A percentile compares a stretch with the other conserved stretches of the same genome.
These are phyloP conservation scores for Corymbia maculata DNA, from an alignment of 345 rosid genomes.

Conservation along the genomic window DNA sequence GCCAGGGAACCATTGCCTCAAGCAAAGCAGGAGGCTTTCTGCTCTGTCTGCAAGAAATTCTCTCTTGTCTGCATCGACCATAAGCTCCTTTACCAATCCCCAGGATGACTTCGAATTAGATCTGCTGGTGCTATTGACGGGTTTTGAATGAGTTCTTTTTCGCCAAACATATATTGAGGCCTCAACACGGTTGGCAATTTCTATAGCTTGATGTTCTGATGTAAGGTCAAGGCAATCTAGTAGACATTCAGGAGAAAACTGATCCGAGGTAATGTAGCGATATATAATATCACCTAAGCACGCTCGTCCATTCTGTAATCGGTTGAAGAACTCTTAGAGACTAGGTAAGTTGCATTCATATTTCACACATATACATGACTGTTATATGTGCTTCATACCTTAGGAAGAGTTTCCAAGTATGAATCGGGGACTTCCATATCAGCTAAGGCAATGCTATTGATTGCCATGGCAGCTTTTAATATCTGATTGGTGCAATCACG, in stretches of 20 bases:
- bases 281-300: constrained; percentile 82
- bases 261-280: constrained; percentile 74
- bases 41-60: constrained; percentile 85
- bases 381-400: constrained; percentile 26
- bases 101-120: constrained; percentile 71
- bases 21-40: constrained; percentile 69
- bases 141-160: constrained; percentile 43
- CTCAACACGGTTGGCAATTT: constrained; percentile 84
- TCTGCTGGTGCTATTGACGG: constrained; percentile 21
- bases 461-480: constrained; percentile 96
- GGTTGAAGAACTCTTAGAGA: background rate
- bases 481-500: constrained; percentile 97
- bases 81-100: constrained; percentile 84
- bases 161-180: constrained; percentile 78
- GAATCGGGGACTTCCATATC: constrained; percentile 94
- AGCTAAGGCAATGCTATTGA: constrained; percentile 63
- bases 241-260: constrained; percentile 75
- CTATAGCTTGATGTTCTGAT: constrained; percentile 92
- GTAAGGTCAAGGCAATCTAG: constrained; percentile 89
- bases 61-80: constrained; percentile 79
- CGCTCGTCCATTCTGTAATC: constrained; percentile 75
- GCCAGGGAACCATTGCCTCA: constrained; percentile 88
- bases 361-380: background rate
- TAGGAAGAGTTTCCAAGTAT: constrained; percentile 78
- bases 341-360: background rate